These are phyloP conservation scores for Saccharomycopsis sp. DNA, from an alignment of 805 yeast genomes.

Conservation along the genomic window DNA sequence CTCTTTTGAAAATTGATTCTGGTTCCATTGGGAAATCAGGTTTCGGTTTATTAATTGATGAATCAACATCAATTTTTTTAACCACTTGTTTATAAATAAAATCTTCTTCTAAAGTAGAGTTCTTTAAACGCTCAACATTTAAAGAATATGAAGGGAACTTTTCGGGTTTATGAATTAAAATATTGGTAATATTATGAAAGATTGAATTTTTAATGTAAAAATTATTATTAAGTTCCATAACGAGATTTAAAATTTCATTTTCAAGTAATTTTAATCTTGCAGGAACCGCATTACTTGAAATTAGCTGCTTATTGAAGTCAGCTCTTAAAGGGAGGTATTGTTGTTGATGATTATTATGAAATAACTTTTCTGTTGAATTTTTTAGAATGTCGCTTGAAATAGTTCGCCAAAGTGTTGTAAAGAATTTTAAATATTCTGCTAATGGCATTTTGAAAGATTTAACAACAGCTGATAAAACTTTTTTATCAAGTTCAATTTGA, in stretches of 20 bases:
- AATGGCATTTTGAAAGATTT: constrained; percentile 2
- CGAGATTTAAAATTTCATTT: background rate
- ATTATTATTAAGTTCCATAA: background rate
- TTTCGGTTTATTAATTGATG: background rate
- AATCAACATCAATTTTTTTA: background rate
- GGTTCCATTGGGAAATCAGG: background rate
- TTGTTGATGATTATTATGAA: no score
- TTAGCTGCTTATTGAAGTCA: background rate
- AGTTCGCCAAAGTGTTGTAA: background rate
- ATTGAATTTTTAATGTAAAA: background rate
- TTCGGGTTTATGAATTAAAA: no score
- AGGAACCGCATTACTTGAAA: background rate
- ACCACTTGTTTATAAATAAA: background rate
- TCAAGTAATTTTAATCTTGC: background rate
- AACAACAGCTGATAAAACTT: background rate
- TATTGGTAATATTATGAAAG: background rate
- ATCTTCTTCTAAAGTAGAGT: background rate
- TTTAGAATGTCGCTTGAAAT: background rate
- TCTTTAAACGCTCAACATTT: no score
- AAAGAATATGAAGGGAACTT: no score
- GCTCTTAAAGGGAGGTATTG: no score
- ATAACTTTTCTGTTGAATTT: background rate
- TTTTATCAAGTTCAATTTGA: background rate
- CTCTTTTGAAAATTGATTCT: no score
- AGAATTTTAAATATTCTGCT: constrained; percentile 3